phyloP scores from a whole-genome alignment of 2,329 filamentous ascomycete species.

The Diaporthe nobilis region DNA sequence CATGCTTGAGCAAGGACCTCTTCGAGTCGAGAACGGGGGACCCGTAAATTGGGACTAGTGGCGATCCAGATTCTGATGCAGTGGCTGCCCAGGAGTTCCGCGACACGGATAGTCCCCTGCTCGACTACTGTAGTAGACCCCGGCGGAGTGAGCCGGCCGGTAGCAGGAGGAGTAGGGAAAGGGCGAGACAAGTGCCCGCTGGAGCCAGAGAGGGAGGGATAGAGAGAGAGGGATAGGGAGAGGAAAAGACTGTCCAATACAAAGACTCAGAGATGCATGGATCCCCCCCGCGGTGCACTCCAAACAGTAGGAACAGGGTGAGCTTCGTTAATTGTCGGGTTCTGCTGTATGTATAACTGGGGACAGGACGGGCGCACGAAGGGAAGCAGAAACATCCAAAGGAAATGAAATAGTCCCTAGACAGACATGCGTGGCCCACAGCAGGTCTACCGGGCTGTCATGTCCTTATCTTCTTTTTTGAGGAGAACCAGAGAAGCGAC shows the following conservation, averaged over 20 bases:
- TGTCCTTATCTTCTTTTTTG: conserved; percentile 31
- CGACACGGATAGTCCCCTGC: conserved; percentile 40
- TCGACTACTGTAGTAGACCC: conserved; percentile 31
- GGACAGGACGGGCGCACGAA: conserved; percentile 23
- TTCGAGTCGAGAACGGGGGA: conserved; percentile 25
- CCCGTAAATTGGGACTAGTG: conserved; percentile 34
- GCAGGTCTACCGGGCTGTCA: conserved; percentile 28
- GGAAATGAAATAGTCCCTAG: conserved; percentile 31
- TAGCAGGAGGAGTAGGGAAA: conserved; percentile 21
- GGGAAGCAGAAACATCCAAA: conserved; percentile 29
- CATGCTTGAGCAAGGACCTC: conserved; percentile 58
- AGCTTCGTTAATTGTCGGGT: conserved; percentile 19
- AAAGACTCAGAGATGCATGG: conserved; percentile 37
- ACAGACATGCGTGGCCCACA: conserved; percentile 22
- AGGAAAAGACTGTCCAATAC: conserved; percentile 20
- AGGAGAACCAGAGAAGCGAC: neutral
- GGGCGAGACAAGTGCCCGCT: conserved; percentile 23
- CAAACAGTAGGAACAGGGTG: conserved; percentile 30
- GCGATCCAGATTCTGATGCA: conserved; percentile 40
- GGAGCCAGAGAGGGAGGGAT: neutral
- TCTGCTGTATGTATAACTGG: conserved; percentile 32
- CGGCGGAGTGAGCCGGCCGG: conserved; percentile 36
- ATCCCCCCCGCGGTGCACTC: conserved; percentile 30
- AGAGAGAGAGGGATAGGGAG: neutral
- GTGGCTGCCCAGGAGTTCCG: conserved; percentile 33